phyloP scores from a whole-genome alignment of 2,329 filamentous ascomycete genomes.

The Stachybotrys chartarum region DNA sequence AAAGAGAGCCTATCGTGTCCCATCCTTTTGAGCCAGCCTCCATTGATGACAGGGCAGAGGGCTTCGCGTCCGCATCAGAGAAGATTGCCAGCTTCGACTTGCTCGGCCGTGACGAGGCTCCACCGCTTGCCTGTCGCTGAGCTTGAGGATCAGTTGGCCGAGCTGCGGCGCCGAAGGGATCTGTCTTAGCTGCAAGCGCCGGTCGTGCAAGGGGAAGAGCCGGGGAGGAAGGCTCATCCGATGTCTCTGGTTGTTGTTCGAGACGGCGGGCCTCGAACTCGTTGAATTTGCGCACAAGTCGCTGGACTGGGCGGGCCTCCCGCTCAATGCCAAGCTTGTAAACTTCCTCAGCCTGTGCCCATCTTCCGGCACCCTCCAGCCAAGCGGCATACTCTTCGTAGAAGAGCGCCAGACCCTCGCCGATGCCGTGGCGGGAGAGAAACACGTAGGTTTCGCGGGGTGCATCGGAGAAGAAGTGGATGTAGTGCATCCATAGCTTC shows the following conservation, averaged over 20 bases:
- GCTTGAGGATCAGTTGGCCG: conserved; percentile 59
- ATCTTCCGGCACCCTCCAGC: conserved; percentile 77
- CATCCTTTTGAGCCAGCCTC: conserved; percentile 63
- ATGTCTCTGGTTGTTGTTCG: conserved; percentile 55
- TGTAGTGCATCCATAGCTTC: conserved; percentile 90
- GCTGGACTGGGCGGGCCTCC: conserved; percentile 74
- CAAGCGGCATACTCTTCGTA: conserved; percentile 96
- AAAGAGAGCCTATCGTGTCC: conserved; percentile 83
- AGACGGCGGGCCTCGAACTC: conserved; percentile 74
- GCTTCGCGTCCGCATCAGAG: conserved; percentile 63
- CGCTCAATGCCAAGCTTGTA: conserved; percentile 84
- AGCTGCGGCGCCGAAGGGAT: conserved; percentile 65
- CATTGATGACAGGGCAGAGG: conserved; percentile 47
- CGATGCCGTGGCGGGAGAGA: conserved; percentile 79
- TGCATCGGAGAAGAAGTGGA: conserved; percentile 85
- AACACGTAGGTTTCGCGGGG: conserved; percentile 91
- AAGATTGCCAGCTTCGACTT: conserved; percentile 88
- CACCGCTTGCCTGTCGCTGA: conserved; percentile 40
- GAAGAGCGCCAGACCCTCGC: conserved; percentile 79
- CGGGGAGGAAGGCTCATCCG: conserved; percentile 71
- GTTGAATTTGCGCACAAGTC: conserved; percentile 80
- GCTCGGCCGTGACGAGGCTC: conserved; percentile 53
- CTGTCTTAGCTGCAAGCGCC: conserved; percentile 75
- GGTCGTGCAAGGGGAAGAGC: conserved; percentile 78
- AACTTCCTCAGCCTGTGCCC: conserved; percentile 89